phyloP scores from a whole-genome alignment of 148 eudicot genomes.

The Rheum nobile region DNA sequence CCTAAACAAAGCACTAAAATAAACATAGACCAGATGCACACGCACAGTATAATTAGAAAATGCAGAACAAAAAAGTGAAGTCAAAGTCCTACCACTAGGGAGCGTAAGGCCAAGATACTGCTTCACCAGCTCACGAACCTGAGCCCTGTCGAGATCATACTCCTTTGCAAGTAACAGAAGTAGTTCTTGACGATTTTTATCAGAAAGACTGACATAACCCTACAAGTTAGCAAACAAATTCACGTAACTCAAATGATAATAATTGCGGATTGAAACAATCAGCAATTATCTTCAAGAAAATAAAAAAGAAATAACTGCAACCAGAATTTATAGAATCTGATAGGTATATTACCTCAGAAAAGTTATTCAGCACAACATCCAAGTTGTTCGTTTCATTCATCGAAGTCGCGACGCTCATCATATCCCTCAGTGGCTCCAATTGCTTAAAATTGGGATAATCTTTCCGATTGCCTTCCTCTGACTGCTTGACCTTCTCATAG shows the following conservation, averaged over 20 bases:
- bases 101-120: conserved; percentile 80
- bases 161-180: conserved; percentile 62
- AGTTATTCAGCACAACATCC: conserved; percentile 55
- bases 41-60: not conserved
- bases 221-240: conserved; percentile 14
- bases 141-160: conserved; percentile 71
- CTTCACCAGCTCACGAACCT: conserved; percentile 67
- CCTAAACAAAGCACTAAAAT: conserved; percentile 15
- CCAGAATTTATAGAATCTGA: not conserved
- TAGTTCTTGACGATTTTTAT: conserved; percentile 37
- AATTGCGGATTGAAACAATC: not conserved
- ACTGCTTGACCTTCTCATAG: not conserved
- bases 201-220: conserved; percentile 68
- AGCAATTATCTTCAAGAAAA: not conserved
- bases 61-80: not conserved
- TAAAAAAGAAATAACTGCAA: not conserved
- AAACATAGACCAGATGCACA: not conserved
- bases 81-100: conserved; percentile 39
- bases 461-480: not conserved
- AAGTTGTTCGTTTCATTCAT: conserved; percentile 65
- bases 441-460: conserved; percentile 31
- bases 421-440: conserved; percentile 49
- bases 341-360: conserved; percentile 45
- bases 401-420: conserved; percentile 77
- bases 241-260: not conserved